Evolutionary conservation across 1,139 yeast species (phyloP).

Genomic region (Yamadazyma songkhlaensis): DNA sequence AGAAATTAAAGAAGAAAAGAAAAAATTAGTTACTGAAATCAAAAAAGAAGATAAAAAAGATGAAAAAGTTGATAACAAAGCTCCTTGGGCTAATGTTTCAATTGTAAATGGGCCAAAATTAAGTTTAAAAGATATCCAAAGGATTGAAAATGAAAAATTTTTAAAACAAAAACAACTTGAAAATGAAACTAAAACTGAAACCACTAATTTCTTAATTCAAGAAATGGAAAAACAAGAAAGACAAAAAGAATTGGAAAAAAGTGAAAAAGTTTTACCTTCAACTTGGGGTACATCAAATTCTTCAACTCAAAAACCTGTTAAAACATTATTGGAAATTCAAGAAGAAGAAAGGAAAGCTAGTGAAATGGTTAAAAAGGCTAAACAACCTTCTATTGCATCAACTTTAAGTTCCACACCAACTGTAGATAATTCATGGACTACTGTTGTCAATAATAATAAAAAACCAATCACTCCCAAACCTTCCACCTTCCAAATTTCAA

Average conservation of each 20-base stretch:
- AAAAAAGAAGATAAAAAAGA: background rate
- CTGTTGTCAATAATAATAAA: constrained; percentile 18
- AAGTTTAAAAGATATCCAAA: constrained; percentile 69
- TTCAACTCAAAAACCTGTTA: constrained; percentile 21
- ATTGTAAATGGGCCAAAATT: constrained; percentile 38
- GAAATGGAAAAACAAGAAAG: constrained; percentile 19
- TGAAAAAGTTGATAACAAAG: constrained; percentile 23
- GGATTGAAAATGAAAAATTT: constrained; percentile 56
- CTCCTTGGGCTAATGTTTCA: constrained; percentile 54
- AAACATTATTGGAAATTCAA: constrained; percentile 47
- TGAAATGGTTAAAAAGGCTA: constrained; percentile 21
- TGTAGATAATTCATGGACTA: constrained; percentile 44
- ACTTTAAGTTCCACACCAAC: constrained; percentile 25
- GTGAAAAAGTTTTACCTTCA: constrained; percentile 39
- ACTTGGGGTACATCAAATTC: constrained; percentile 51
- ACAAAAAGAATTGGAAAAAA: constrained; percentile 14
- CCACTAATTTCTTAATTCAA: constrained; percentile 12
- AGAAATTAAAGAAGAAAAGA: constrained; percentile 1
- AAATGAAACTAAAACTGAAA: constrained; percentile 25
- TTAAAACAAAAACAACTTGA: constrained; percentile 37
- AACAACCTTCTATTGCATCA: constrained; percentile 26
- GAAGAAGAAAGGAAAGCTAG: constrained; percentile 45
- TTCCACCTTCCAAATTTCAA: constrained; percentile 1
- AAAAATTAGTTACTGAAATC: constrained; percentile 2
- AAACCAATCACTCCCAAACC: constrained; percentile 19